Percentiles rank a stretch among this genome's conserved stretches.
Conservation (phyloP, 257 asterid genomes). For the Nemophila menziesii region DNA sequence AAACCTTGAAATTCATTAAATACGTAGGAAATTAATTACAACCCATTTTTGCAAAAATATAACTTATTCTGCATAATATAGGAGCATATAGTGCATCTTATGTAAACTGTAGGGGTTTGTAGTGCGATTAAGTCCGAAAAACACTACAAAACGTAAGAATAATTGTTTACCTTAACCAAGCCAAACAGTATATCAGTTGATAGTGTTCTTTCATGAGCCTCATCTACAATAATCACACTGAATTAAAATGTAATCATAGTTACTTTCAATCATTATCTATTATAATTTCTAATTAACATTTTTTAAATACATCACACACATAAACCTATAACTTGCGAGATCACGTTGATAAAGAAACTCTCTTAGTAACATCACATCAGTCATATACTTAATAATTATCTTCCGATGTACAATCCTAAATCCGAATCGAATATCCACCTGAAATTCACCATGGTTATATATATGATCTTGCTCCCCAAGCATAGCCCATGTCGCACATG, state of each 20-base stretch:
- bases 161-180: constrained; percentile 55
- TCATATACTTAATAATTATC: constrained; percentile 78
- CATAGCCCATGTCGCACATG: too few species aligned
- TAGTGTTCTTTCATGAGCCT: constrained; percentile 91
- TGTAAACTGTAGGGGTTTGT: too few species aligned
- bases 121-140: too few species aligned
- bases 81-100: too few species aligned
- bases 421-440: constrained; percentile 95
- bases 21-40: too few species aligned
- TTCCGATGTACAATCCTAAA: constrained; percentile 91
- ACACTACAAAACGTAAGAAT: background rate
- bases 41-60: too few species aligned
- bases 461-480: too few species aligned
- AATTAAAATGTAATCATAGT: constrained; percentile 10
- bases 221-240: constrained; percentile 95
- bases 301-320: constrained; percentile 12
- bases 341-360: constrained; percentile 94
- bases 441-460: constrained; percentile 9
- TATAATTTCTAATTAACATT: background rate
- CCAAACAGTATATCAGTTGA: constrained; percentile 91
- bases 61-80: too few species aligned
- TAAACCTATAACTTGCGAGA: constrained; percentile 86
- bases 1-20: too few species aligned
- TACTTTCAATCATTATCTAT: constrained; percentile 11
- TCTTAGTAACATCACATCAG: constrained; percentile 82